Conservation (phyloP, 176 grass and related monocot species). For the Oryza glaberrima region DNA sequence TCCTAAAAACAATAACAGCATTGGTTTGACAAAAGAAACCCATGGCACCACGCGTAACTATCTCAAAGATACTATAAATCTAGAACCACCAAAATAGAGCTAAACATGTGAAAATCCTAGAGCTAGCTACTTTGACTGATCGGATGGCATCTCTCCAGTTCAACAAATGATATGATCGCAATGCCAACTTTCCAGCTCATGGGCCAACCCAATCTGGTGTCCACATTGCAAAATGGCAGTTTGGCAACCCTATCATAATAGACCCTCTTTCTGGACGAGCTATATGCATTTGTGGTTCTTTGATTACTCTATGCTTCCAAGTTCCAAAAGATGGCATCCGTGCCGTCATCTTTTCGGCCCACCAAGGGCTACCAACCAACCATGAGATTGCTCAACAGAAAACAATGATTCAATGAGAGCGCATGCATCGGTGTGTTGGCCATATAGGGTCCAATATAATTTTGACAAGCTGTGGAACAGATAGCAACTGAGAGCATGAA, state of each 20-base stretch:
- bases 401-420: conserved; percentile 28
- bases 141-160: background rate
- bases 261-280: background rate
- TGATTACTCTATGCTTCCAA: background rate
- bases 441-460: conserved; percentile 25
- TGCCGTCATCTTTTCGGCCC: conserved; percentile 20
- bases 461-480: conserved; percentile 33
- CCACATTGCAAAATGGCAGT: conserved; percentile 29
- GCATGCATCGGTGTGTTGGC: conserved; percentile 37
- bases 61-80: conserved; percentile 2
- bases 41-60: background rate
- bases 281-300: background rate
- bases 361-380: conserved; percentile 27
- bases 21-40: background rate
- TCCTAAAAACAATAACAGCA: too few relatives aligned
- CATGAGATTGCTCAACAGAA: conserved; percentile 11
- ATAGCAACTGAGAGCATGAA: background rate
- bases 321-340: background rate
- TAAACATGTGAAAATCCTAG: background rate
- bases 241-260: conserved; percentile 7
- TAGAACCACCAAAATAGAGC: background rate
- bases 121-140: background rate
- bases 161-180: conserved; percentile 6
- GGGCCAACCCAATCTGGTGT: conserved; percentile 22
- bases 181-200: conserved; percentile 36